Percentiles rank a stretch among this genome's conserved stretches.
phyloP scores from a whole-genome alignment of 169 alveolate genomes.

The Cytauxzoon felis region DNA sequence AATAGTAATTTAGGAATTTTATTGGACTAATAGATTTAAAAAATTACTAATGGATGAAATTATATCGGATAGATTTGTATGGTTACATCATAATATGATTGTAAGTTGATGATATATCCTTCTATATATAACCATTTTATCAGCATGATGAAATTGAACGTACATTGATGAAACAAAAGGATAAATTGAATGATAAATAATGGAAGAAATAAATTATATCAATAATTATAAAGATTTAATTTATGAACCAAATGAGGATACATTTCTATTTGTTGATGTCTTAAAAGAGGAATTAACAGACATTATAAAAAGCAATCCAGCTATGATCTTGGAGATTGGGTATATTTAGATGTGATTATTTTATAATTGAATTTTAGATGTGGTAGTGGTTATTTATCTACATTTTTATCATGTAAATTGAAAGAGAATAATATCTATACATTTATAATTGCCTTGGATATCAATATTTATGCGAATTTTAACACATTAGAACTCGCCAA shows the following conservation, averaged over 20 bases:
- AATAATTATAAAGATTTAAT: slow-evolving; percentile 42
- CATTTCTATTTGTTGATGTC: slow-evolving; percentile 66
- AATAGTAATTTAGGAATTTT: slow-evolving; percentile 50
- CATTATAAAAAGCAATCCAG: slow-evolving; percentile 1
- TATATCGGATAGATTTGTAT: slow-evolving; percentile 71
- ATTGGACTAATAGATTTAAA: slow-evolving; percentile 71
- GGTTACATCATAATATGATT: slow-evolving; percentile 76
- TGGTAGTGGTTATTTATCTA: slow-evolving; percentile 63
- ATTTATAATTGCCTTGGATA: slow-evolving; percentile 31
- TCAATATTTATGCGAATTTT: slow-evolving; percentile 25
- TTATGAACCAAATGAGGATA: slow-evolving; percentile 72
- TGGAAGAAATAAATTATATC: neutral
- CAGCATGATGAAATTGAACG: slow-evolving; percentile 59
- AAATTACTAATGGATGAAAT: slow-evolving; percentile 72
- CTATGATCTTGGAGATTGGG: slow-evolving; percentile 14
- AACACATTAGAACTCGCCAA: slow-evolving; percentile 10
- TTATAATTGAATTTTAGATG: slow-evolving; percentile 1
- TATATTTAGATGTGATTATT: neutral
- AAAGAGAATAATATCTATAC: neutral
- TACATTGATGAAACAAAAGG: slow-evolving; percentile 34
- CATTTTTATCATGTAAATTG: slow-evolving; percentile 31
- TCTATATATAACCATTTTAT: neutral
- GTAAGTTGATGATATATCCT: slow-evolving; percentile 44
- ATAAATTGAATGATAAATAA: slow-evolving; percentile 3
- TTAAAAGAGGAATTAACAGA: slow-evolving; percentile 48